These are phyloP conservation scores for Cadophora malorum DNA, from an alignment of 2,329 filamentous ascomycete species.

Conservation along the genomic window DNA sequence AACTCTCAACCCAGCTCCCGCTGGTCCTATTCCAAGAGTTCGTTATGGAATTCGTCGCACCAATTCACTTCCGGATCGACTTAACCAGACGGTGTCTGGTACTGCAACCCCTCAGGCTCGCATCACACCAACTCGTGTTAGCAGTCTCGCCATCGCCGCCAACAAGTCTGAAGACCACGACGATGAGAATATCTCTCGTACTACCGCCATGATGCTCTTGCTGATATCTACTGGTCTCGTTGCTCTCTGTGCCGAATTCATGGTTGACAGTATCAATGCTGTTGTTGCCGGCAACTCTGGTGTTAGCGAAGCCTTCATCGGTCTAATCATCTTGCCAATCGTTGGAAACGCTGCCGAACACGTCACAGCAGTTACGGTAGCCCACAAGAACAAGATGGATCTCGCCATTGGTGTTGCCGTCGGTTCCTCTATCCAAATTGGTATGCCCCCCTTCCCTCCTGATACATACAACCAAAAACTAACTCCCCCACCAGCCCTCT, in stretches of 20 bases:
- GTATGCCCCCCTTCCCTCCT: slow-evolving; percentile 32
- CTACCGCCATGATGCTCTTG: slow-evolving; percentile 64
- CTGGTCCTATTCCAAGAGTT: slow-evolving; percentile 60
- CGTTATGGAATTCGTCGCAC: slow-evolving; percentile 73
- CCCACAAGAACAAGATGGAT: slow-evolving; percentile 79
- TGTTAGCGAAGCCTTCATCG: slow-evolving; percentile 71
- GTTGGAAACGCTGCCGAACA: slow-evolving; percentile 78
- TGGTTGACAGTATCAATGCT: slow-evolving; percentile 70
- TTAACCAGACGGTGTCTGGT: slow-evolving; percentile 51
- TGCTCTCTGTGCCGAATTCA: slow-evolving; percentile 72
- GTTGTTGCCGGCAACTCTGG: slow-evolving; percentile 60
- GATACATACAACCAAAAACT: background rate
- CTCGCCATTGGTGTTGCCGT: slow-evolving; percentile 75
- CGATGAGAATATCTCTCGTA: slow-evolving; percentile 59
- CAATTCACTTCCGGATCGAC: slow-evolving; percentile 74
- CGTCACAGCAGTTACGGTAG: slow-evolving; percentile 73
- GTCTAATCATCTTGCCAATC: slow-evolving; percentile 74
- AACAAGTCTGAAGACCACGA: slow-evolving; percentile 43
- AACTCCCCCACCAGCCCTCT: slow-evolving; percentile 53
- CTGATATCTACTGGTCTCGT: slow-evolving; percentile 69
- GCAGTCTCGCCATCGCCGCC: slow-evolving; percentile 39
- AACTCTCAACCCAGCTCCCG: slow-evolving; percentile 37
- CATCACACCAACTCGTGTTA: slow-evolving; percentile 33
- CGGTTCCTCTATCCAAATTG: slow-evolving; percentile 75
- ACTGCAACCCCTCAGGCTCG: slow-evolving; percentile 23